A percentile compares a stretch with the other conserved stretches of the same genome.
phyloP scores from a whole-genome alignment of 2,329 filamentous ascomycete species.

The Aspergillus sp. region DNA sequence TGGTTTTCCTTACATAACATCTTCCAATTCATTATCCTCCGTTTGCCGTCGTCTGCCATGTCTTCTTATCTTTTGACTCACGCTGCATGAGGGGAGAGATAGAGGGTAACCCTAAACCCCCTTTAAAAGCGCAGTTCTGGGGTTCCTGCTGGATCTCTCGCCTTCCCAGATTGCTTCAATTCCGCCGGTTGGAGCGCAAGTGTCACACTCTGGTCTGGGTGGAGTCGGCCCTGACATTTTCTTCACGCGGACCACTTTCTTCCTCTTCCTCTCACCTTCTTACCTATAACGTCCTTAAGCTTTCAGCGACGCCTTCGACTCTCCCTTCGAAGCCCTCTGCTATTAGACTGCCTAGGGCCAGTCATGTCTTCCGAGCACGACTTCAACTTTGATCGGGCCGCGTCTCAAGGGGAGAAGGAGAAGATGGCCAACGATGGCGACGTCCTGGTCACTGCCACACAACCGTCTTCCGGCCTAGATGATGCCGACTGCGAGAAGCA shows the following conservation, averaged over 20 bases:
- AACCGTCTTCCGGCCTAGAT: conserved; percentile 15
- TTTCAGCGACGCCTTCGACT: neutral
- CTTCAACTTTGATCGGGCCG: conserved; percentile 16
- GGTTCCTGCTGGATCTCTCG: conserved; percentile 1
- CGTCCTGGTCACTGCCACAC: conserved; percentile 22
- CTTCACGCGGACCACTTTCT: conserved; percentile 2
- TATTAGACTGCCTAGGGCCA: conserved; percentile 14
- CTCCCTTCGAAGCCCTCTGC: neutral
- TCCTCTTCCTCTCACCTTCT: conserved; percentile 1
- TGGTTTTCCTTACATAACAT: conserved; percentile 26
- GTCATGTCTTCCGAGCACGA: conserved; percentile 26
- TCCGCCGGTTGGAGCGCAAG: neutral
- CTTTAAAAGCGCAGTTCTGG: neutral
- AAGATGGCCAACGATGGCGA: conserved; percentile 27
- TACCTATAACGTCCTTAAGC: neutral
- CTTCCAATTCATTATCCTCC: conserved; percentile 11
- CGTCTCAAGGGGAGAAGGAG: conserved; percentile 22
- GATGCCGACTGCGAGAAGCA: conserved; percentile 41
- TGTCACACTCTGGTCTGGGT: conserved; percentile 11
- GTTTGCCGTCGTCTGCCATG: conserved; percentile 13
- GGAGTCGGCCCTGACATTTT: conserved; percentile 15
- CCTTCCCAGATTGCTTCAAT: neutral
- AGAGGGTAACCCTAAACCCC: neutral
- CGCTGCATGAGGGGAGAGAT: neutral
- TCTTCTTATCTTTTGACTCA: conserved; percentile 13